Base-by-base conservation (phyloP, 1,284 basidiomycete genomes). In the Microbotryomycetes sp. region DNA sequence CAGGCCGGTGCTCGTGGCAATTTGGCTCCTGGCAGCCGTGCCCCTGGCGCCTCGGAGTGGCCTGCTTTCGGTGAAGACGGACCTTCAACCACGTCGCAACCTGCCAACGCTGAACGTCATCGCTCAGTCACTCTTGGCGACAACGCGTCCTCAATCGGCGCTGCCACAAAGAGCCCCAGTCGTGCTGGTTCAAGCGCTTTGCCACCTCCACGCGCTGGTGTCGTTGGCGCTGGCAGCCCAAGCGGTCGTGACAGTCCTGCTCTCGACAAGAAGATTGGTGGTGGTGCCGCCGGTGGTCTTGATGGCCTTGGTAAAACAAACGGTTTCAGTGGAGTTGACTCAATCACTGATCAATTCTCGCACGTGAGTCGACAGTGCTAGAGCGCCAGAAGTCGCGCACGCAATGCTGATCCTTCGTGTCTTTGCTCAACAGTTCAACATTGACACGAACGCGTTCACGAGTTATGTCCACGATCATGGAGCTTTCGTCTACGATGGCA, bases 61-160 rank as follows among this genome's bases (percentile, higher is more conserved):
- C 89, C 92, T 49, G 89, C 88, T 73, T 96, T 92, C 76, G 83
- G 58, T 80, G 80, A 53, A 52, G 55, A 54, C 45, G 57, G 50
- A 52, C 57, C 57, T 28, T 53, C 32, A 26, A 54, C 60, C 51
- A 55, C 49, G 62, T 60, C 36, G 59, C 64, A 5, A 49, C 61
- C 1, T 57, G 58, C 36, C 61, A 9, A 50, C 55, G 15, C 58
- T 57, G 53, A 59, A n/a, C 58, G 58, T n/a, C 58, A 54, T 57
- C 31, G 64, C 49, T 30, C 59, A 26, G 16, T 66, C 67, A 26
- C 64, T 47, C 23, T 49, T 54, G 9, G 52, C 14, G 49, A 51
- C n/a, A 6, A 5, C 25, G 46, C 51, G 28, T 49, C 58, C 12
- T 29, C 51, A 16, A 31, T 32, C 12, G 50, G 56, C 2, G 26